phyloP scores from a whole-genome alignment of 352 stramenopile species.

The Halophytophthora polymorphica region DNA sequence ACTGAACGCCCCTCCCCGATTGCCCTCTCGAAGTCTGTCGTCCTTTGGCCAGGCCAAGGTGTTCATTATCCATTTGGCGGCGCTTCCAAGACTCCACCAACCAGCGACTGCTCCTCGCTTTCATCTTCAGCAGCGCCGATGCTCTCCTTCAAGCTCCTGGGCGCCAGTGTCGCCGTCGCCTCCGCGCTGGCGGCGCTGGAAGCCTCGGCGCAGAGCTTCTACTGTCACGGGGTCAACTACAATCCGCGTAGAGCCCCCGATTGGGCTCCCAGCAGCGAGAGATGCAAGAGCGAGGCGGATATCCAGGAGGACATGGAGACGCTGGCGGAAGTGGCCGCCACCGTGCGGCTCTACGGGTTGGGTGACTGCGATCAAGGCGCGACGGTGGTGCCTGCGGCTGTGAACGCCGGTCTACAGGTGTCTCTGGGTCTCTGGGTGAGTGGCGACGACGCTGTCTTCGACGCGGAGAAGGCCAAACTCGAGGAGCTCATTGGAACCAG shows the following conservation, averaged over 20 bases:
- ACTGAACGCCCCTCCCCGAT: too few species aligned
- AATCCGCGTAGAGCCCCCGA: conserved; percentile 51
- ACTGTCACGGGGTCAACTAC: conserved; percentile 70
- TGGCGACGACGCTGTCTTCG: conserved; percentile 28
- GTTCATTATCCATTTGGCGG: conserved; percentile 21
- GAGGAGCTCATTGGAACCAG: conserved; percentile 29
- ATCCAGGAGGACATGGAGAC: conserved; percentile 45
- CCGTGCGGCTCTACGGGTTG: conserved; percentile 57
- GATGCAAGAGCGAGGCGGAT: conserved; percentile 41
- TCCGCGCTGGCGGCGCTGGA: conserved; percentile 4
- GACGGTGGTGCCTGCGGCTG: conserved; percentile 40
- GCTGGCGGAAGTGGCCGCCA: conserved; percentile 36
- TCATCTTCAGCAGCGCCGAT: conserved; percentile 10
- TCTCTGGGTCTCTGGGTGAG: conserved; percentile 70
- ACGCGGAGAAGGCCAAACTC: conserved; percentile 37
- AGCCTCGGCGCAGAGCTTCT: conserved; percentile 20
- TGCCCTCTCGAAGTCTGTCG: too few species aligned
- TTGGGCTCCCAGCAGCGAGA: conserved; percentile 34
- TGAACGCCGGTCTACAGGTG: conserved; percentile 42
- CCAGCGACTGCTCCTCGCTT: conserved; percentile 4
- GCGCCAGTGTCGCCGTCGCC: conserved; percentile 4
- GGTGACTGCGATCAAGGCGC: conserved; percentile 51
- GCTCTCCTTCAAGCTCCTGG: conserved; percentile 23
- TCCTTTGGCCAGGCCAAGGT: too few species aligned
- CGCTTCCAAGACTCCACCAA: conserved; percentile 5